Percentiles rank a stretch among this genome's conserved stretches.
Conservation (phyloP, 148 eudicot species). For the Fallopia convolvulus region DNA sequence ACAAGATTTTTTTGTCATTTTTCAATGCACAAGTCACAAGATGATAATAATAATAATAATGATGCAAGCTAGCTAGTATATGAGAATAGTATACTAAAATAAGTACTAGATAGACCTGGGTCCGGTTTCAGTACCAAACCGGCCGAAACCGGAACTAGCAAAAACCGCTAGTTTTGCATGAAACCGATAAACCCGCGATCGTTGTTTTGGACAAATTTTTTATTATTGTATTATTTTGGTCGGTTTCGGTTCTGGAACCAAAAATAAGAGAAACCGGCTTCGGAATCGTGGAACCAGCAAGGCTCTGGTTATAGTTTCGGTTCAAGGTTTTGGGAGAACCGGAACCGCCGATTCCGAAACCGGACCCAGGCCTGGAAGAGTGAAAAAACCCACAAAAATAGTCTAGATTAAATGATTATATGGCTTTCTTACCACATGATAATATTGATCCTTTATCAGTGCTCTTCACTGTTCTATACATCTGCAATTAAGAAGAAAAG, state of each 20-base stretch:
- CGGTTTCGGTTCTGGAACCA: no score
- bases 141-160: no score
- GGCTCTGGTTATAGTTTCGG: no score
- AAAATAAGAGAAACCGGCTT: no score
- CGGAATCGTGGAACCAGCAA: no score
- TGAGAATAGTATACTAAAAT: neutral
- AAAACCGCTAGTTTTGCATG: no score
- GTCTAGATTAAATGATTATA: neutral
- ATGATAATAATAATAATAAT: neutral
- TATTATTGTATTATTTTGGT: no score
- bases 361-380: neutral
- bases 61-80: neutral
- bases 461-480: conserved; percentile 98
- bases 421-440: conserved; percentile 15
- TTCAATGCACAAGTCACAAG: neutral
- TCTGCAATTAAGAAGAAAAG: conserved; percentile 44
- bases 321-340: no score
- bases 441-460: conserved; percentile 51
- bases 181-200: no score
- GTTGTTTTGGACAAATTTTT: no score
- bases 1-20: neutral
- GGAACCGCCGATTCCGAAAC: no score
- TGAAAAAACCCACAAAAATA: neutral
- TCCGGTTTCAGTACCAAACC: no score
- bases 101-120: neutral